These are phyloP conservation scores for Skeletonema grethae DNA, from an alignment of 108 stramenopile species.

Conservation along the genomic window DNA sequence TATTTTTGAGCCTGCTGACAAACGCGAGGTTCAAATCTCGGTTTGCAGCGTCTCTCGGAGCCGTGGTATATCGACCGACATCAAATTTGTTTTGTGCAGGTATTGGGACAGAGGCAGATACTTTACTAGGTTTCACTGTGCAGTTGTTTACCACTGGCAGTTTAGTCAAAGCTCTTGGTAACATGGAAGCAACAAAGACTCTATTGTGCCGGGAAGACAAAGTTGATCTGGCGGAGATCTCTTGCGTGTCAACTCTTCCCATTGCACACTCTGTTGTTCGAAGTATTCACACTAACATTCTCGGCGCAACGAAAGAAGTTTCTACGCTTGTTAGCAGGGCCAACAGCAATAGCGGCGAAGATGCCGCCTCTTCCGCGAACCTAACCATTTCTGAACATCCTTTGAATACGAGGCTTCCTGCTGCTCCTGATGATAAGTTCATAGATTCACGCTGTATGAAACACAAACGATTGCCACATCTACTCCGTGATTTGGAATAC, in stretches of 20 bases:
- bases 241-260: constrained; percentile 72
- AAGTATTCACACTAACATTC: constrained; percentile 83
- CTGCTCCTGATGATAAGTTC: constrained; percentile 88
- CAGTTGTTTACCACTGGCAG: constrained; percentile 92
- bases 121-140: constrained; percentile 85
- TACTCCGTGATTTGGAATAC: constrained; percentile 90
- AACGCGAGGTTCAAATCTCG: constrained; percentile 84
- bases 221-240: constrained; percentile 32
- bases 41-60: constrained; percentile 84
- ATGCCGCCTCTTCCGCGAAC: constrained; percentile 53
- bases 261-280: constrained; percentile 79
- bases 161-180: constrained; percentile 82
- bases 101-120: constrained; percentile 87
- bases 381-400: constrained; percentile 79
- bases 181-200: constrained; percentile 64
- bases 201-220: constrained; percentile 71
- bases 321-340: constrained; percentile 46
- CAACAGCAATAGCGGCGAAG: constrained; percentile 53
- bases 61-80: constrained; percentile 80
- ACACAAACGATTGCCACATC: constrained; percentile 84
- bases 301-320: constrained; percentile 83
- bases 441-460: constrained; percentile 82
- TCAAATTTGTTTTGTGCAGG: constrained; percentile 88
- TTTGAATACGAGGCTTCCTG: constrained; percentile 66
- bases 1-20: constrained; percentile 80